Base-by-base conservation (phyloP, 768 basidiomycete species). In the Russula virescens region DNA sequence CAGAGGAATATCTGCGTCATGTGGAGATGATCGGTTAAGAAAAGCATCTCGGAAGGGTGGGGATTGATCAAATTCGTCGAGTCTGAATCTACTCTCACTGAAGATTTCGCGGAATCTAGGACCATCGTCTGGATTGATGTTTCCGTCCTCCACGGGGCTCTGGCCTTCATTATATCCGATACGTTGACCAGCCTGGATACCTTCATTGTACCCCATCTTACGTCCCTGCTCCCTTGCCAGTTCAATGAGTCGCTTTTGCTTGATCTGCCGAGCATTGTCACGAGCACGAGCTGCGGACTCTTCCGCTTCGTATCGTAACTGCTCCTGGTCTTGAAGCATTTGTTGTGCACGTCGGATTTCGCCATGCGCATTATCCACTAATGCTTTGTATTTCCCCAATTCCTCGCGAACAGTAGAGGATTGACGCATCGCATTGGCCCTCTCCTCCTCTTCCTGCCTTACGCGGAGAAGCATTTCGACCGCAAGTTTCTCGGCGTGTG, bases 401-500 rank as follows among this genome's bases (percentile, higher is more conserved):
- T 81, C 80, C 65, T 80, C 78, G 47, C 70, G 69, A 3, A 73
- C 70, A 40, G 75, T 71, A 14, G 73, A 71, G 0, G 72, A 65
- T 3, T 80, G 78, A 23, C 74, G 75, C 63, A 80, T 76, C 1
- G 78, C 70, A 14, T 70, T 69, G 8, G 73, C 64, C 45, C 78
- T 75, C 38, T 73, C 75, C 14, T 78, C 77, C 28, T 75, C 78
- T 11, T 75, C 75, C 45, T 72, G 69, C 51, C 75, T 76, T 59
- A 81, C 71, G 26, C 76, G 74, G 56, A 73, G 70, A 25, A 78
- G 78, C 63, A 80, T 74, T 50, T 80, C 80, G 48, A 79, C 71
- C n/a, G 79, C 79, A 43, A 79, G 76, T 45, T 72, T 73, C 63
- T 81, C 79, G n/a, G 80, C 77, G 26, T 75, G 72, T 31, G 73